These are phyloP conservation scores for Carex parvula DNA, from an alignment of 176 grass and related monocot genomes.

Conservation along the genomic window DNA sequence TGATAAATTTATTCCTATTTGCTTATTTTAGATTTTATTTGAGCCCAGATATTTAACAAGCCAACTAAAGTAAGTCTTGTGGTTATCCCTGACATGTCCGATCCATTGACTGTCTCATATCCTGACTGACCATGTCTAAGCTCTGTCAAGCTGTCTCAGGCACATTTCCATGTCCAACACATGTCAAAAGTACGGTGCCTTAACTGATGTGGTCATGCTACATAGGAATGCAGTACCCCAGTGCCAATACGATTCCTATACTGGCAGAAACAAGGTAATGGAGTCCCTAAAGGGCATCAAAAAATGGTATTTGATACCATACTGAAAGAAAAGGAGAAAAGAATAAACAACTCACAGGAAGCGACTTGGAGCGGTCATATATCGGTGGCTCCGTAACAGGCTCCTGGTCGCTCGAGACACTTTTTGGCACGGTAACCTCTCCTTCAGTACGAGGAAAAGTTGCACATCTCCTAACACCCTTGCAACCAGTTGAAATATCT, in stretches of 20 bases:
- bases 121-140: background rate
- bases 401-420: conserved; percentile 53
- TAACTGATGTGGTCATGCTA: background rate
- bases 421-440: conserved; percentile 48
- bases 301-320: background rate
- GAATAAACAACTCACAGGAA: conserved; percentile 57
- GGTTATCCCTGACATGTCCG: background rate
- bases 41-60: background rate
- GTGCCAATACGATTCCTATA: background rate
- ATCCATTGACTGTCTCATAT: background rate
- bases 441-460: conserved; percentile 51
- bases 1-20: conserved; percentile 2
- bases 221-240: background rate
- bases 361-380: conserved; percentile 29
- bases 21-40: background rate
- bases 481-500: conserved; percentile 48
- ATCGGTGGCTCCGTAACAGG: conserved; percentile 39
- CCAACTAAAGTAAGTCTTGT: background rate
- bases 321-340: conserved; percentile 44
- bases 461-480: conserved; percentile 57
- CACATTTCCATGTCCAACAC: background rate
- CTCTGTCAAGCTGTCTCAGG: background rate
- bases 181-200: background rate
- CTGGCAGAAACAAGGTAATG: background rate
- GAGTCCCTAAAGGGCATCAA: background rate